Percentiles rank a stretch among this genome's conserved stretches.
phyloP scores from a whole-genome alignment of 2,329 filamentous ascomycete species.

The Penicillium concentricum region DNA sequence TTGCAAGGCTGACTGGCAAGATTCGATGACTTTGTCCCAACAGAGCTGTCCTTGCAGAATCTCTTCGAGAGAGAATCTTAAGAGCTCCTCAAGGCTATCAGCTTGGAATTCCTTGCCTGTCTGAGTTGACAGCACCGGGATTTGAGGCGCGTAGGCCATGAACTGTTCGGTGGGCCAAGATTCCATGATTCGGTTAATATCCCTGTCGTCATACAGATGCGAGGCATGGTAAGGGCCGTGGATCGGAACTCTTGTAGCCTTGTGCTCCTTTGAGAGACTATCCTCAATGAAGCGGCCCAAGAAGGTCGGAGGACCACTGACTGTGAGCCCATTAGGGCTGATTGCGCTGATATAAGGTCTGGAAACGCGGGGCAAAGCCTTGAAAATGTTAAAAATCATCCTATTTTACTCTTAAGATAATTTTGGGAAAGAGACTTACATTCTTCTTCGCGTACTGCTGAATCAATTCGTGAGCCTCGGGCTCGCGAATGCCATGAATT shows the following conservation, averaged over 20 bases:
- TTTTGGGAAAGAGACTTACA: slow-evolving; percentile 19
- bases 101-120: slow-evolving; percentile 33
- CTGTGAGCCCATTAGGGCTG: slow-evolving; percentile 58
- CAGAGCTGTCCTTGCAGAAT: slow-evolving; percentile 40
- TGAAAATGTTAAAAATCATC: neutral
- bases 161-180: slow-evolving; percentile 33
- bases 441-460: slow-evolving; percentile 23
- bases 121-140: slow-evolving; percentile 41
- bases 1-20: slow-evolving; percentile 28
- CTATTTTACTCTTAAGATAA: neutral
- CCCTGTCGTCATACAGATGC: slow-evolving; percentile 53
- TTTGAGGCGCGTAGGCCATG: slow-evolving; percentile 27
- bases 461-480: slow-evolving; percentile 28
- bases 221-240: slow-evolving; percentile 60
- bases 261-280: slow-evolving; percentile 49
- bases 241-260: slow-evolving; percentile 55
- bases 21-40: slow-evolving; percentile 43
- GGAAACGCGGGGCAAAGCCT: slow-evolving; percentile 50
- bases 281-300: slow-evolving; percentile 54
- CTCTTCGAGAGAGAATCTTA: slow-evolving; percentile 37
- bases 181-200: slow-evolving; percentile 53
- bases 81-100: slow-evolving; percentile 31
- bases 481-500: slow-evolving; percentile 39
- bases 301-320: slow-evolving; percentile 58
- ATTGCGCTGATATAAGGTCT: slow-evolving; percentile 60